Evolutionary conservation across 2,329 filamentous ascomycete species (phyloP).

Genomic region (Pseudogymnoascus sp.): DNA sequence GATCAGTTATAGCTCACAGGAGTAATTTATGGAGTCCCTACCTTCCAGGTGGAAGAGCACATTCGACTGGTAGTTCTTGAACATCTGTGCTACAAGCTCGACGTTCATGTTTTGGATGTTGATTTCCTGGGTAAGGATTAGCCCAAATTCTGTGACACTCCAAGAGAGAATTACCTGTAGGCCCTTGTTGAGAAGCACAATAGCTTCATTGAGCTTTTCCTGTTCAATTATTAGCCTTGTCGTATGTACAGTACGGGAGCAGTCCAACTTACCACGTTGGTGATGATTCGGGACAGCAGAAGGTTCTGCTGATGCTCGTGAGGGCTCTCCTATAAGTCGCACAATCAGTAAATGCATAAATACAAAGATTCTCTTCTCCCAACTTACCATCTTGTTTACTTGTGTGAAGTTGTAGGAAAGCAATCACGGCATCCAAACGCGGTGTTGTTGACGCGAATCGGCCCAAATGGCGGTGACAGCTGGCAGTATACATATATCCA

Average conservation of each 20-base stretch:
- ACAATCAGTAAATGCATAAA: background rate
- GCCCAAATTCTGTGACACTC: background rate
- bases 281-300: slow-evolving; percentile 89
- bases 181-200: slow-evolving; percentile 85
- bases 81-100: slow-evolving; percentile 97
- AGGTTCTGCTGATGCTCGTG: slow-evolving; percentile 97
- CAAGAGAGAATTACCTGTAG: slow-evolving; percentile 54
- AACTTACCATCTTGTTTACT: slow-evolving; percentile 16
- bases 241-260: background rate
- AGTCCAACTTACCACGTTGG: slow-evolving; percentile 70
- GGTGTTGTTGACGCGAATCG: slow-evolving; percentile 14
- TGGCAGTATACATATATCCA: slow-evolving; percentile 10
- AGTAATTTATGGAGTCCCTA: slow-evolving; percentile 31
- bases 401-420: background rate
- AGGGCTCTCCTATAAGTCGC: slow-evolving; percentile 66
- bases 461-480: slow-evolving; percentile 11
- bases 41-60: slow-evolving; percentile 96
- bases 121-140: slow-evolving; percentile 60
- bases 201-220: slow-evolving; percentile 96
- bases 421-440: slow-evolving; percentile 4
- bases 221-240: slow-evolving; percentile 31
- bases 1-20: slow-evolving; percentile 17
- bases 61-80: slow-evolving; percentile 99
- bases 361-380: background rate
- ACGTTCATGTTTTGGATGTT: slow-evolving; percentile 99